phyloP scores from a whole-genome alignment of 179 eudicot species.

The Camellia oleifera region DNA sequence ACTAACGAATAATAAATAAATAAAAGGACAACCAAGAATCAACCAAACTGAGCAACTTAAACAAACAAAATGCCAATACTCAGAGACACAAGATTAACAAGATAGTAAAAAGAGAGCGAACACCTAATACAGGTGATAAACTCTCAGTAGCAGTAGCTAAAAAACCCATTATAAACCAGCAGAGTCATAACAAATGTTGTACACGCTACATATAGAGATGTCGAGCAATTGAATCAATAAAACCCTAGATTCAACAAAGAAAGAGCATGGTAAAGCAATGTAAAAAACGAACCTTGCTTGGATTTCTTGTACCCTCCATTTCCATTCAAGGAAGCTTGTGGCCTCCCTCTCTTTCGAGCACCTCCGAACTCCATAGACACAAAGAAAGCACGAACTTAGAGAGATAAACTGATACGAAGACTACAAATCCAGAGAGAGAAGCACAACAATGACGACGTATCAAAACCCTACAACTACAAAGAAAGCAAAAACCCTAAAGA shows the following conservation, averaged over 20 bases:
- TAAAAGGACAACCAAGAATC: background rate
- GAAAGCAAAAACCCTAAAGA: background rate
- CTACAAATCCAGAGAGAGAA: background rate
- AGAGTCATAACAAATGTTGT: background rate
- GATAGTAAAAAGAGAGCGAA: background rate
- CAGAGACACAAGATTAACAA: background rate
- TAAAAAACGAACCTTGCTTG: conserved; percentile 46
- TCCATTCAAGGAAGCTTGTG: conserved; percentile 40
- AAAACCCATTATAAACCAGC: background rate
- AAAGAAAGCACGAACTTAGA: background rate
- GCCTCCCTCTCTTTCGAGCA: conserved; percentile 53
- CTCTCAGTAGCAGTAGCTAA: background rate
- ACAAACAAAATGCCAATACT: background rate
- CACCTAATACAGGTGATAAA: background rate
- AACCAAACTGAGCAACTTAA: background rate
- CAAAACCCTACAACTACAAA: conserved; percentile 1
- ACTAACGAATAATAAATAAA: background rate
- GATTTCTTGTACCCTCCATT: conserved; percentile 62
- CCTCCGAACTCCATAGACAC: conserved; percentile 53
- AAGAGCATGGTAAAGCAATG: background rate
- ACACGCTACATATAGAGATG: background rate
- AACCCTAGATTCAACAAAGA: background rate
- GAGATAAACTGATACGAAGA: background rate
- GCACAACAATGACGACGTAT: background rate
- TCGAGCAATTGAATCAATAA: background rate